A percentile compares a stretch with the other conserved stretches of the same genome.
phyloP scores from a whole-genome alignment of 768 basidiomycete genomes.

The Multifurca ochricompacta region DNA sequence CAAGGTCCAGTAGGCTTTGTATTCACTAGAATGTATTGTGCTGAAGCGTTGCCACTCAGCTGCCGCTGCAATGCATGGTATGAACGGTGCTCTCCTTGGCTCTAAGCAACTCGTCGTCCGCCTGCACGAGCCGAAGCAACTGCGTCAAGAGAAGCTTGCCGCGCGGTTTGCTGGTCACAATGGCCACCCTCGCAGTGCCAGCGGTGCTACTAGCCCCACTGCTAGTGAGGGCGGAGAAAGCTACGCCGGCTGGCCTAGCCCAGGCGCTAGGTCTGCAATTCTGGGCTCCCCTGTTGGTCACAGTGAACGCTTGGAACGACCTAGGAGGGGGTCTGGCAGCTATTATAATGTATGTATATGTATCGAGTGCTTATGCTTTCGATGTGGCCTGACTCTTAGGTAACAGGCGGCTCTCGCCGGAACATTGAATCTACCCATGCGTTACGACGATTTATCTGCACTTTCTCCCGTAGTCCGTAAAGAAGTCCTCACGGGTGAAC shows the following conservation, averaged over 20 bases:
- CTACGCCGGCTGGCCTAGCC: constrained; percentile 67
- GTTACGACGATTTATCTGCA: constrained; percentile 76
- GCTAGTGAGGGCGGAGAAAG: constrained; percentile 76
- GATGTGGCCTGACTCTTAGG: constrained; percentile 1
- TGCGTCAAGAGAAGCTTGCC: constrained; percentile 84
- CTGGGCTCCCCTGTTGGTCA: constrained; percentile 51
- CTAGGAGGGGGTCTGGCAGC: constrained; percentile 73
- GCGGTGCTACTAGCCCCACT: constrained; percentile 81
- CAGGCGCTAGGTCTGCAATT: constrained; percentile 44
- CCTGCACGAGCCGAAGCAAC: constrained; percentile 83
- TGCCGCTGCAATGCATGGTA: constrained; percentile 59
- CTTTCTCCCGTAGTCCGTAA: constrained; percentile 83
- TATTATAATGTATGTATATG: constrained; percentile 71
- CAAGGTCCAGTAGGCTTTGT: constrained; percentile 41
- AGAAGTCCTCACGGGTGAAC: constrained; percentile 77
- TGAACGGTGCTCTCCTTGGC: constrained; percentile 72
- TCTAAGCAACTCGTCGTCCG: constrained; percentile 77
- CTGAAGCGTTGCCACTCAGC: constrained; percentile 36
- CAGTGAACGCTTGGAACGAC: constrained; percentile 53
- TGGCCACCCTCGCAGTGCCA: constrained; percentile 71
- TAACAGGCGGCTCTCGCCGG: constrained; percentile 71
- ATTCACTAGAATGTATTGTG: constrained; percentile 4
- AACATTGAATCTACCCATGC: constrained; percentile 74
- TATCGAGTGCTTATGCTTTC: neutral
- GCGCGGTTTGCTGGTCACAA: constrained; percentile 70